Base-by-base conservation (phyloP, 805 yeast genomes). In the Debaryomyces castellii region DNA sequence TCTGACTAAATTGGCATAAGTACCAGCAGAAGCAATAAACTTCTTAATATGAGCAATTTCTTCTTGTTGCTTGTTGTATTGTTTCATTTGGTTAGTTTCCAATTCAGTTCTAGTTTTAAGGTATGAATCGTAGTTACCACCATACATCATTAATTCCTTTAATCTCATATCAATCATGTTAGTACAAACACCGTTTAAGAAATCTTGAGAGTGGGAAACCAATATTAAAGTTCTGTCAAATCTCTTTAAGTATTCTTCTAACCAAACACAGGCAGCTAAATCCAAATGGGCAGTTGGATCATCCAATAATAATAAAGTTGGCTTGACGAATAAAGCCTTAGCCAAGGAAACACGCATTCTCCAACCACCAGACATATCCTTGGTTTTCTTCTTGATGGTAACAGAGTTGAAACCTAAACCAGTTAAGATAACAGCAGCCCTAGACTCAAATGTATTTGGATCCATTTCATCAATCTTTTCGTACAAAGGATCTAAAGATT, bases 291-390 rank as follows among this genome's bases (percentile, higher is more conserved):
- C 99, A 55, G 99, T 94, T 61, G 99, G 99, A 72, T 94, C 99
- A 77, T 94, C 99, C 68, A 94, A 82, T 59, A 94, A 76, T 63
- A 94, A 77, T 58, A 94, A 74, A 42, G 98, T 91, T 64, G 99
- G 99, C 78, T 94, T 92, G 56, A 94, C 98, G 77, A 94, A 94
- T 59, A 94, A 79, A 24, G 99, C 99, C 74, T 94, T 94, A 50
- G 97, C 96, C 51, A 94, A 78, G 38, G 99, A 98, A 51, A 94
- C 99, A 76, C 99, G 89, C 99, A 94, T 94, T 78, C 90, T 90
- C 99, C 99, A 94, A 68, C 99, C 99, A 82, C 99, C 99, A 64
- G 97, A 89, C 99, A 94, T 94, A 66, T 94, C 98, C 73, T 89
- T 91, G 62, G 99, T 94, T 74, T 85, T 86, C 81, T 94, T 94